A percentile compares a stretch with the other conserved stretches of the same genome.
phyloP scores from a whole-genome alignment of 768 basidiomycete genomes.

The Naematelia encephala region DNA sequence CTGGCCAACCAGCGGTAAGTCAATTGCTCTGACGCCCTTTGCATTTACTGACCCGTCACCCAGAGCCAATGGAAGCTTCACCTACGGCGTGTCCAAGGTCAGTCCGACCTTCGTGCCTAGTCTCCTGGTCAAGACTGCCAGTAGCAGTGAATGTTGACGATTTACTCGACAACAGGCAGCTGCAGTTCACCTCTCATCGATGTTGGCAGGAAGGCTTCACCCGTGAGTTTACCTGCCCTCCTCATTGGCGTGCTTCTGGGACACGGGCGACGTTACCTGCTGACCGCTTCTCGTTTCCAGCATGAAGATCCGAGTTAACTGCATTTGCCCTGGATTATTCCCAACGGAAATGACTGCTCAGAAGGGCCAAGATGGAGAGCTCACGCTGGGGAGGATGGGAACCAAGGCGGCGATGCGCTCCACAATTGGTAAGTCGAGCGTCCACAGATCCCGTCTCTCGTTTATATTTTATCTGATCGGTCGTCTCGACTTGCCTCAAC shows the following conservation, averaged over 20 bases:
- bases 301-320: conserved; percentile 38
- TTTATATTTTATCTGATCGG: too few relatives aligned
- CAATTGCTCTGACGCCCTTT: background rate
- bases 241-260: too few relatives aligned
- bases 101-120: background rate
- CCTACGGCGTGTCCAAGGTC: conserved; percentile 29
- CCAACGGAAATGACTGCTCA: conserved; percentile 33
- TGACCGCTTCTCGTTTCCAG: conserved; percentile 10
- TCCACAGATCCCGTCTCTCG: too few relatives aligned
- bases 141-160: too few relatives aligned
- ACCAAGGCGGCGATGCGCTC: conserved; percentile 17
- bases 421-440: conserved; percentile 1
- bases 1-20: conserved; percentile 13
- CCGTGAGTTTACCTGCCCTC: too few relatives aligned
- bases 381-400: conserved; percentile 11
- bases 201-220: conserved; percentile 20
- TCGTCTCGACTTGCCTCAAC: too few relatives aligned
- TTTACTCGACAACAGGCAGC: background rate
- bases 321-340: conserved; percentile 37
- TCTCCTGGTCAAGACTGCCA: background rate
- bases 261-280: background rate
- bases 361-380: conserved; percentile 7
- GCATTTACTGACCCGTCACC: background rate
- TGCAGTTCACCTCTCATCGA: conserved; percentile 16
- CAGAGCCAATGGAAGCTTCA: conserved; percentile 18